Evolutionary conservation across 2,329 filamentous ascomycete genomes (phyloP).

Genomic region (Thermoascus crustaceus): DNA sequence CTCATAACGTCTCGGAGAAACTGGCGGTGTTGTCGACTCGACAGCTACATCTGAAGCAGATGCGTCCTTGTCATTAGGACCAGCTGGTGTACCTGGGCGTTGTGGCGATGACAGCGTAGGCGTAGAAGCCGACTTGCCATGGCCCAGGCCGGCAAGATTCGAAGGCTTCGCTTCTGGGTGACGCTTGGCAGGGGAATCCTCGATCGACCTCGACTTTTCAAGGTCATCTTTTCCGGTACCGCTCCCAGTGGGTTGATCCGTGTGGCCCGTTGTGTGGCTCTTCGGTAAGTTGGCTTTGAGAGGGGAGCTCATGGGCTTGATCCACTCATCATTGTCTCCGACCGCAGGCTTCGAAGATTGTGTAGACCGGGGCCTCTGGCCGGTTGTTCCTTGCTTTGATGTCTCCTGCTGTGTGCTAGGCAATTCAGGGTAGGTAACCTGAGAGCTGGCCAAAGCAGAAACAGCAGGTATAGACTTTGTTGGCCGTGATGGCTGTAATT

Average conservation of each 20-base stretch:
- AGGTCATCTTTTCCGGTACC: constrained; percentile 41
- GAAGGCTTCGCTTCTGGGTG: constrained; percentile 29
- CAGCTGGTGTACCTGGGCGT: constrained; percentile 29
- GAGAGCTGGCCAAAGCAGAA: constrained; percentile 18
- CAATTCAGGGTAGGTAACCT: constrained; percentile 31
- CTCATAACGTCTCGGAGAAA: constrained; percentile 54
- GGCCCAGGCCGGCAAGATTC: constrained; percentile 27
- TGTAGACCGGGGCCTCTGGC: constrained; percentile 15
- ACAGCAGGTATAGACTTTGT: constrained; percentile 39
- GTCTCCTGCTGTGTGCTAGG: constrained; percentile 19
- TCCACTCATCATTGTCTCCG: constrained; percentile 51
- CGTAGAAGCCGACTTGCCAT: constrained; percentile 58
- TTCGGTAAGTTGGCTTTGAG: constrained; percentile 49
- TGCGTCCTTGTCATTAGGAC: constrained; percentile 50
- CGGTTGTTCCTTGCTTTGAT: too few species aligned
- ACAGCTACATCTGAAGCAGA: constrained; percentile 52
- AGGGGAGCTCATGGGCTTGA: constrained; percentile 43
- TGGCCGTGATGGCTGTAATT: constrained; percentile 41
- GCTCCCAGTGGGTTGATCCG: constrained; percentile 49
- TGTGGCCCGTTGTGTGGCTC: constrained; percentile 53
- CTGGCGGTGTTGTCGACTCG: constrained; percentile 49
- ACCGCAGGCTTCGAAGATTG: constrained; percentile 14
- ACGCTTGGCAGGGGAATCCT: too few species aligned
- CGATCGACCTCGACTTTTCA: too few species aligned
- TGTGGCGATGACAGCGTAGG: constrained; percentile 49